Evolutionary conservation across 176 grass and related monocot species (phyloP).

Genomic region (Carex myosuroides): DNA sequence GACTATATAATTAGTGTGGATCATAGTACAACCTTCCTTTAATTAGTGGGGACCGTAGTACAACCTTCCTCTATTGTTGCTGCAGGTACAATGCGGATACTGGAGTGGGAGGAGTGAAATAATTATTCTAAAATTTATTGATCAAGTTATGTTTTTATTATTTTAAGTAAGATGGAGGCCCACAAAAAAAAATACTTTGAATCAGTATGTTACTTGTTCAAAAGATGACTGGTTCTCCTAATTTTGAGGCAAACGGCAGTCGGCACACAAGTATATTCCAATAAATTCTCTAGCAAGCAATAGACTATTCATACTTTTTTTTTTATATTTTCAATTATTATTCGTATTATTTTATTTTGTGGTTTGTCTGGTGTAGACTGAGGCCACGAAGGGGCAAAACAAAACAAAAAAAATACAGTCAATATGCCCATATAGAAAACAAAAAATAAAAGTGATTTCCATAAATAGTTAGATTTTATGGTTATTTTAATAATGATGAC

Average conservation of each 20-base stretch:
- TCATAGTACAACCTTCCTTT: too few species aligned
- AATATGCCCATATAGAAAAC: not conserved
- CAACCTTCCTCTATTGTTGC: too few species aligned
- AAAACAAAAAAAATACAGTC: not conserved
- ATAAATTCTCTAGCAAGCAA: slow-evolving; percentile 1
- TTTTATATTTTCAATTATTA: not conserved
- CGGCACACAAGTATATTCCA: not conserved
- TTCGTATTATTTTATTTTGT: not conserved
- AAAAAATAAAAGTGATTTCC: not conserved
- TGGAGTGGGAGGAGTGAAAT: too few species aligned
- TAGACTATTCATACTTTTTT: not conserved
- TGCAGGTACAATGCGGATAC: too few species aligned
- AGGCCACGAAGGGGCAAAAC: not conserved
- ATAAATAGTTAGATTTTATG: not conserved
- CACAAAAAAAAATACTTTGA: not conserved
- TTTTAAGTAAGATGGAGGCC: not conserved
- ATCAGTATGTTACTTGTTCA: not conserved
- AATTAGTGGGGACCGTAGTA: too few species aligned
- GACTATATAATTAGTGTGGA: too few species aligned
- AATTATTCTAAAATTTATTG: not conserved
- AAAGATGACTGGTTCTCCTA: not conserved
- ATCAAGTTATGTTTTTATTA: not conserved
- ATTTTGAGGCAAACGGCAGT: not conserved
- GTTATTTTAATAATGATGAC: not conserved
- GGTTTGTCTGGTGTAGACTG: not conserved